These are phyloP conservation scores for Miscanthus lutarioriparius DNA, from an alignment of 176 grass and related monocot genomes.

Conservation along the genomic window DNA sequence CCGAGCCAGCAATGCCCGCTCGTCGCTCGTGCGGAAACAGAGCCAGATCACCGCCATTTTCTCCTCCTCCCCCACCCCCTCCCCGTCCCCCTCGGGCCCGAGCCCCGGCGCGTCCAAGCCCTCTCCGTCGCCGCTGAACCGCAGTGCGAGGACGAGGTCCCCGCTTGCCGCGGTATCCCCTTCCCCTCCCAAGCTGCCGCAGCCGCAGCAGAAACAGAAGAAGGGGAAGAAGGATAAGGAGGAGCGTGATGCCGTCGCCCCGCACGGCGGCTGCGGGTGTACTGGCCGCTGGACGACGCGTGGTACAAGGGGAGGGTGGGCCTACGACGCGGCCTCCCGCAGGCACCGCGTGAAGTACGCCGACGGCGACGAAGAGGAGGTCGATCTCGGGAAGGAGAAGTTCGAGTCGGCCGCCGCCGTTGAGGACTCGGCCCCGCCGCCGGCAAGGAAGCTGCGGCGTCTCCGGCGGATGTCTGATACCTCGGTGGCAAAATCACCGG, in stretches of 20 bases:
- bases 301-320: conserved; percentile 74
- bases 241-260: background rate
- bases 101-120: conserved; percentile 16
- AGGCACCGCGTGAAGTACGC: conserved; percentile 72
- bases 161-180: conserved; percentile 45
- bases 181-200: conserved; percentile 29
- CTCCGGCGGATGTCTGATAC: conserved; percentile 62
- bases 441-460: conserved; percentile 68
- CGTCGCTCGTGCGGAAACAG: conserved; percentile 82
- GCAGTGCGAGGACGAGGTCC: conserved; percentile 50
- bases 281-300: conserved; percentile 80
- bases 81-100: conserved; percentile 20
- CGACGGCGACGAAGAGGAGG: conserved; percentile 72
- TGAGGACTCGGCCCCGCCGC: conserved; percentile 17
- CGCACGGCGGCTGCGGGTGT: conserved; percentile 61
- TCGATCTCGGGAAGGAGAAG: conserved; percentile 70
- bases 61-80: conserved; percentile 43
- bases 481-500: conserved; percentile 21
- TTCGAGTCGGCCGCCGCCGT: conserved; percentile 58
- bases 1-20: conserved; percentile 80
- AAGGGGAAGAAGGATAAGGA: background rate
- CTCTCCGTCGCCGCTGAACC: conserved; percentile 54
- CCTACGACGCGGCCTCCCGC: conserved; percentile 46
- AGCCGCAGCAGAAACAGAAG: background rate
- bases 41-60: conserved; percentile 95